These are phyloP conservation scores for Pneumocystis carinii DNA, from an alignment of 1,139 yeast genomes.

Conservation along the genomic window DNA sequence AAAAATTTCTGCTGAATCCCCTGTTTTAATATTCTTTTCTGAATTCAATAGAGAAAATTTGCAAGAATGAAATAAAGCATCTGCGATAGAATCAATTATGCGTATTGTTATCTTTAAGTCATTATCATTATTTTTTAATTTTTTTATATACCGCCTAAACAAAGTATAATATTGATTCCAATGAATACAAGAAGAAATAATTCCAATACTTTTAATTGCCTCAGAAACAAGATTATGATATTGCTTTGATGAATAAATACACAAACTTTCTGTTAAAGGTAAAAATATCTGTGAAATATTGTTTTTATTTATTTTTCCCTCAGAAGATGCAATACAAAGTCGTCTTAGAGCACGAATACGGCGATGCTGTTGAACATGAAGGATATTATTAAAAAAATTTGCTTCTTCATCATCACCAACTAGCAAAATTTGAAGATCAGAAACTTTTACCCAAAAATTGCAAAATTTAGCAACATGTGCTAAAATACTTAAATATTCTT, in stretches of 20 bases:
- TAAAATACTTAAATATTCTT: constrained; percentile 54
- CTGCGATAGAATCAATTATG: constrained; percentile 49
- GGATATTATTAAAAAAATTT: constrained; percentile 64
- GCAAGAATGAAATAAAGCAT: constrained; percentile 30
- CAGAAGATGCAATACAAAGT: constrained; percentile 30
- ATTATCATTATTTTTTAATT: constrained; percentile 38
- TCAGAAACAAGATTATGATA: constrained; percentile 61
- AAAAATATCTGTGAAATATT: constrained; percentile 66
- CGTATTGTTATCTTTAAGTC: constrained; percentile 45
- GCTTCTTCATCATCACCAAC: constrained; percentile 66
- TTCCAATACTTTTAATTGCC: constrained; percentile 48
- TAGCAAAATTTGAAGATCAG: constrained; percentile 53
- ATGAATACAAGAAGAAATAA: constrained; percentile 42
- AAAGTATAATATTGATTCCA: constrained; percentile 76
- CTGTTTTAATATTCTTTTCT: constrained; percentile 11
- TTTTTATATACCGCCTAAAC: constrained; percentile 51
- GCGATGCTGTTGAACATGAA: constrained; percentile 73
- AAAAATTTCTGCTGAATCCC: background rate
- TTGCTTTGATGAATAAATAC: constrained; percentile 38
- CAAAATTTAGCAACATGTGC: constrained; percentile 43
- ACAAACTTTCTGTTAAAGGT: constrained; percentile 70
- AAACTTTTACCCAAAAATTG: constrained; percentile 38
- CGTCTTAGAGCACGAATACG: constrained; percentile 70
- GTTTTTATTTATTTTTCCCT: constrained; percentile 32
- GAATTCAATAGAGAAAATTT: constrained; percentile 17